A percentile compares a stretch with the other conserved stretches of the same genome.
These are phyloP conservation scores for Parafenestella ontariensis DNA, from an alignment of 2,329 filamentous ascomycete species.

Conservation along the genomic window DNA sequence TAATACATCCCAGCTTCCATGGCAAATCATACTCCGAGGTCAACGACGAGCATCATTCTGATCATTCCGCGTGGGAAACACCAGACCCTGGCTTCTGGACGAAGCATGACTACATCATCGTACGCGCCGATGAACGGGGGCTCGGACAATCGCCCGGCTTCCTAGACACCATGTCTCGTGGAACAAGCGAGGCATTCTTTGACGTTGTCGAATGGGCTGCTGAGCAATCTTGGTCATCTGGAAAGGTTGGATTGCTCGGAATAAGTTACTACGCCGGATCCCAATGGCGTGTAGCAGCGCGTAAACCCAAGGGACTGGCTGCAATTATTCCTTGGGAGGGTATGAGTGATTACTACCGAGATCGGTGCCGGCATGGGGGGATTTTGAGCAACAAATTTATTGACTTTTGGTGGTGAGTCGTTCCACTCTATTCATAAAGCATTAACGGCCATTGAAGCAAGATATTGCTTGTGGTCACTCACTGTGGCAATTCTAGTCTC, in stretches of 20 bases:
- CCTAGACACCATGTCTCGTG: slow-evolving; percentile 61
- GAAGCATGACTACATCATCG: slow-evolving; percentile 46
- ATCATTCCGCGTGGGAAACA: slow-evolving; percentile 56
- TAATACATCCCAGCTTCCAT: slow-evolving; percentile 52
- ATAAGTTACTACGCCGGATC: slow-evolving; percentile 62
- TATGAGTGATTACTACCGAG: slow-evolving; percentile 63
- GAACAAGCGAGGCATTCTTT: slow-evolving; percentile 60
- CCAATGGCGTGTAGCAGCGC: slow-evolving; percentile 63
- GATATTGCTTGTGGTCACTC: no score
- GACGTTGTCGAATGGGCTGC: slow-evolving; percentile 62
- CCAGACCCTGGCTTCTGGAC: slow-evolving; percentile 52
- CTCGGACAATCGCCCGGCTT: slow-evolving; percentile 60
- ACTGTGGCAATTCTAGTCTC: no score
- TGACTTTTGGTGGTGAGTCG: slow-evolving; percentile 63
- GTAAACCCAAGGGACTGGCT: slow-evolving; percentile 59
- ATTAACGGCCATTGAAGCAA: no score
- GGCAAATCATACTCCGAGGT: slow-evolving; percentile 55
- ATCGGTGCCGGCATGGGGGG: slow-evolving; percentile 51
- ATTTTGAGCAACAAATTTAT: slow-evolving; percentile 48
- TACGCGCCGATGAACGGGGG: slow-evolving; percentile 59
- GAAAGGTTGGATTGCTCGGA: slow-evolving; percentile 60
- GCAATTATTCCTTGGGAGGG: slow-evolving; percentile 64
- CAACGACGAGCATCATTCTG: slow-evolving; percentile 44
- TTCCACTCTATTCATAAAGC: neutral
- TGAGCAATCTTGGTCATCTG: slow-evolving; percentile 58